These are phyloP conservation scores for Dictyostelium intermedium DNA, from an alignment of 78 protist species.

Conservation along the genomic window DNA sequence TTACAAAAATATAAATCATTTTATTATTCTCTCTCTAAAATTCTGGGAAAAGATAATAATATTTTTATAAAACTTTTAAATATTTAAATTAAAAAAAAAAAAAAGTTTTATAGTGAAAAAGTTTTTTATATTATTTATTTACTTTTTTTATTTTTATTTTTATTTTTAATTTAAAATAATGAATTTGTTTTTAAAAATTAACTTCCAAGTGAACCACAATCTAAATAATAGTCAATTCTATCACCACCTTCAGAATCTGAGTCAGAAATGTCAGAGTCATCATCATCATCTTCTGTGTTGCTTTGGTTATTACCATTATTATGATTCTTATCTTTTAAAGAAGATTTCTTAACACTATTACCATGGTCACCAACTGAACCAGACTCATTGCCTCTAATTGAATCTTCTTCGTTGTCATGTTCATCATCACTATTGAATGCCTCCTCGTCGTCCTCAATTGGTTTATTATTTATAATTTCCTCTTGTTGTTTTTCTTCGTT, in stretches of 20 bases:
- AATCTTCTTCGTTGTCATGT: conserved; percentile 10
- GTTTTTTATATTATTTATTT: no score
- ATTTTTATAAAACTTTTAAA: no score
- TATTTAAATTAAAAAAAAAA: no score
- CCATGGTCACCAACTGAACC: not conserved
- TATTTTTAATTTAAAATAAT: no score
- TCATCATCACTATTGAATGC: conserved; percentile 65
- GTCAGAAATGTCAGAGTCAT: conserved; percentile 22
- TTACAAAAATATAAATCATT: no score
- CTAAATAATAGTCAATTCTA: conserved; percentile 47
- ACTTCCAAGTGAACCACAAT: conserved; percentile 68
- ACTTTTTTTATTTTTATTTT: no score
- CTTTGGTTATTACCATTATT: conserved; percentile 1
- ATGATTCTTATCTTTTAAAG: not conserved
- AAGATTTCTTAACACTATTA: not conserved
- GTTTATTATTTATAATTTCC: not conserved
- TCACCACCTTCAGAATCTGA: conserved; percentile 36
- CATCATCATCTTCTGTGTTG: not conserved
- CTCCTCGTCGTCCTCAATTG: conserved; percentile 1
- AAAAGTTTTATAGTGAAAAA: no score
- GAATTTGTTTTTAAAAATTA: not conserved
- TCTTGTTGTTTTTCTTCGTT: not conserved
- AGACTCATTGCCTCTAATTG: not conserved
- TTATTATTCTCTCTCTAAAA: no score
- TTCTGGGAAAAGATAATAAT: no score